Conservation (phyloP, 176 grass and related monocot genomes). For the Phyllostachys edulis region DNA sequence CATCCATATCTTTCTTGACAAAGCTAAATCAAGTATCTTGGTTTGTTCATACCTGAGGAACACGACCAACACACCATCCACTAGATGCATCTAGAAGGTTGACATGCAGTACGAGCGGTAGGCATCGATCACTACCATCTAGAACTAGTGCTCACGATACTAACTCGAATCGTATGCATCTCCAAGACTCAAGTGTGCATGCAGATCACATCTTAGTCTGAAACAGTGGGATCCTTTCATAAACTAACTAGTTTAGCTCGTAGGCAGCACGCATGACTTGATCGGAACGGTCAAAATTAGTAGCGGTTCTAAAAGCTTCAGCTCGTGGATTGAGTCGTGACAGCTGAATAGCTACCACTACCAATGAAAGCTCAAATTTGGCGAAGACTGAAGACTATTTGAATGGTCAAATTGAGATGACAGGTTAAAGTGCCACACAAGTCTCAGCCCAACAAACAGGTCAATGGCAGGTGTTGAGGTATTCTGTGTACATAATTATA, state of each 20-base stretch:
- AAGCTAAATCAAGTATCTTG: background rate
- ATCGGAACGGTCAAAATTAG: slow-evolving; percentile 13
- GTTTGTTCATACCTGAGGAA: slow-evolving; percentile 36
- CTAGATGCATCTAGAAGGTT: background rate
- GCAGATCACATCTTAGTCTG: background rate
- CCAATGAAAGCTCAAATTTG: background rate
- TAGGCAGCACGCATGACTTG: background rate
- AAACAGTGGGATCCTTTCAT: slow-evolving; percentile 17
- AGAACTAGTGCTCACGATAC: background rate
- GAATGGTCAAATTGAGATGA: background rate
- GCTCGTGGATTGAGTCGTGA: slow-evolving; percentile 11
- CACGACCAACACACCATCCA: background rate
- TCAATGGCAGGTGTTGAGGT: slow-evolving; percentile 6
- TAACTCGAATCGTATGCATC: background rate
- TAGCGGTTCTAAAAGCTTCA: background rate
- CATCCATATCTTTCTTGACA: slow-evolving; percentile 31
- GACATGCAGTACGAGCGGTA: background rate
- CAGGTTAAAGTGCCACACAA: background rate
- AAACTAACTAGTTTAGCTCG: background rate
- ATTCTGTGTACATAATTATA: background rate
- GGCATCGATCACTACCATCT: background rate
- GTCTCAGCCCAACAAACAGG: background rate
- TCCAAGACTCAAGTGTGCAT: background rate
- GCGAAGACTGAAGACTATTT: background rate
- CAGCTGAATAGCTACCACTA: background rate